Conservation (phyloP, 1,139 yeast species). For the Hanseniaspora uvarum region DNA sequence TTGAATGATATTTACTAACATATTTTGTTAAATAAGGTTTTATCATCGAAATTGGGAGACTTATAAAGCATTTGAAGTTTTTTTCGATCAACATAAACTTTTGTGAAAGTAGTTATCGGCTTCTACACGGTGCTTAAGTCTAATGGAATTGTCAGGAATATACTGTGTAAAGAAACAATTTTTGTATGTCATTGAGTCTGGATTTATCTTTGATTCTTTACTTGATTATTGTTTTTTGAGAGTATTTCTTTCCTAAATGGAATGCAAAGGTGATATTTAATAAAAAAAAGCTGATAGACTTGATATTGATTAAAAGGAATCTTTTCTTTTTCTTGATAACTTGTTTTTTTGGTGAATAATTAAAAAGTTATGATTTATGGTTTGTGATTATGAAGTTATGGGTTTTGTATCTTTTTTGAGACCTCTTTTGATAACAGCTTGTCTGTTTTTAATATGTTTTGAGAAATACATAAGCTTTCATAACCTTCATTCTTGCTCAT, state of each 20-base stretch:
- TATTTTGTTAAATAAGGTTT: constrained; percentile 16
- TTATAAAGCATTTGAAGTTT: constrained; percentile 8
- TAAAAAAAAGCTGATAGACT: not conserved
- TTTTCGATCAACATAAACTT: constrained; percentile 10
- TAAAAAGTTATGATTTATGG: constrained; percentile 18
- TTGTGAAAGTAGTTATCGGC: constrained; percentile 17
- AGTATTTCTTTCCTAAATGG: constrained; percentile 14
- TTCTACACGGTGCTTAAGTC: constrained; percentile 4
- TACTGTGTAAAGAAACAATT: constrained; percentile 9
- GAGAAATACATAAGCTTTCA: not conserved
- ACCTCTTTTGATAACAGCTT: constrained; percentile 3
- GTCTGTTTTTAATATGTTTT: not conserved
- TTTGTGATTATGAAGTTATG: constrained; percentile 5
- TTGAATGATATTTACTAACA: constrained; percentile 17
- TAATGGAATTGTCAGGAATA: constrained; percentile 15
- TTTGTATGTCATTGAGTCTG: constrained; percentile 17
- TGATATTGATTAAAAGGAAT: not conserved
- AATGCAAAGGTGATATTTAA: constrained; percentile 17
- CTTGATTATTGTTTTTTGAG: constrained; percentile 16
- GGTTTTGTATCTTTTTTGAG: not conserved
- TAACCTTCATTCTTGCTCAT: constrained; percentile 6
- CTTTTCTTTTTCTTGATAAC: not conserved
- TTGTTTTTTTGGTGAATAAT: constrained; percentile 12
- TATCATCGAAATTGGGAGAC: constrained; percentile 17
- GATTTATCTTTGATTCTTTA: constrained; percentile 8